phyloP scores from a whole-genome alignment of 768 basidiomycete genomes.

The Mycena filopes region DNA sequence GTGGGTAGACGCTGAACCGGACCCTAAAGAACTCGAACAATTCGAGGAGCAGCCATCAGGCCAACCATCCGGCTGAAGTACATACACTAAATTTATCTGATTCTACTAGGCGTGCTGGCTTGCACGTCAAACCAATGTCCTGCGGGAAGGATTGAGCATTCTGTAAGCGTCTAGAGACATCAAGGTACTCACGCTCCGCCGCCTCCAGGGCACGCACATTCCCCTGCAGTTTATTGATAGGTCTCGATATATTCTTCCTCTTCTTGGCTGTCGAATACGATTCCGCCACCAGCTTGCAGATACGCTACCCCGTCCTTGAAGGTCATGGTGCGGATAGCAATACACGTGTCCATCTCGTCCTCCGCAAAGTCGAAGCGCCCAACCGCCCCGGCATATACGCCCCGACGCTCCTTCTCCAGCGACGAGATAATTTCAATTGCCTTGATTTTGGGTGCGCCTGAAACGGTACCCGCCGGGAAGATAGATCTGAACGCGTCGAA shows the following conservation, averaged over 20 bases:
- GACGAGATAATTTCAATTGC: slow-evolving; percentile 93
- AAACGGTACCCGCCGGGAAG: slow-evolving; percentile 98
- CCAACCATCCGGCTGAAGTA: slow-evolving; percentile 22
- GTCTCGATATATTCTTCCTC: slow-evolving; percentile 98
- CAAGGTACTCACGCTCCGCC: slow-evolving; percentile 81
- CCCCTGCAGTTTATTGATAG: slow-evolving; percentile 90
- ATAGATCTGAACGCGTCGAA: slow-evolving; percentile 99
- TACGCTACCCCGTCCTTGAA: slow-evolving; percentile 95
- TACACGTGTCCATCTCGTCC: slow-evolving; percentile 98
- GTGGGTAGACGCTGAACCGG: too few species aligned
- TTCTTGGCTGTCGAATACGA: slow-evolving; percentile 96
- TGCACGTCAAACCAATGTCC: slow-evolving; percentile 71
- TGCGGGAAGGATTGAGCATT: slow-evolving; percentile 43
- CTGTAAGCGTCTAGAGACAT: slow-evolving; percentile 25
- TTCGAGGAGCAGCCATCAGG: slow-evolving; percentile 8
- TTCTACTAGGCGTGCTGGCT: slow-evolving; percentile 22
- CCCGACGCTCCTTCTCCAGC: slow-evolving; percentile 89
- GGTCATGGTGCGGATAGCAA: slow-evolving; percentile 97
- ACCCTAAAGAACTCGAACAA: background rate
- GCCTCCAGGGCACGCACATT: slow-evolving; percentile 87
- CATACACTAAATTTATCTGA: slow-evolving; percentile 25
- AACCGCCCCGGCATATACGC: slow-evolving; percentile 96
- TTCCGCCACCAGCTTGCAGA: slow-evolving; percentile 96
- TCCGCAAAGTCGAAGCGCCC: slow-evolving; percentile 97
- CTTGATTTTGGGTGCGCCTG: slow-evolving; percentile 98